Evolutionary conservation across 371 early-diverging fungal species (phyloP), one percentile per base, ranked within the genome.

Genomic region (Syncephalastrum sp.): DNA sequence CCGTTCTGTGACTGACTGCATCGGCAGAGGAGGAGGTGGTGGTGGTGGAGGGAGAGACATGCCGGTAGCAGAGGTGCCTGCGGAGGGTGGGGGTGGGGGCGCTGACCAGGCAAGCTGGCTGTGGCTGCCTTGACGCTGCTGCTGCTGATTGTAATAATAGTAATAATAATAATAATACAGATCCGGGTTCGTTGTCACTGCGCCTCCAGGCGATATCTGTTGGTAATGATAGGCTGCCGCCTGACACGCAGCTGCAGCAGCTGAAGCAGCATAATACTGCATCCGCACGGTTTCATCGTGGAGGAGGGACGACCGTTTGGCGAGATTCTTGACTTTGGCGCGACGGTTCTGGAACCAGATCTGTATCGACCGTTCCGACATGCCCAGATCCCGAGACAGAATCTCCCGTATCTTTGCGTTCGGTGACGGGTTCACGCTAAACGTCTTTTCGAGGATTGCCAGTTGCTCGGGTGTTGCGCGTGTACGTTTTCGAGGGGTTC

Each of bases 301-400:
- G 14, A 79, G 64, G 21, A 79, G 70, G 43, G 79, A 72, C 10
- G 81, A 71, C 19, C 79, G 59, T 59, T 82, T 82, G n/a, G 79
- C 80, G 53, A 79, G 79, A 51, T 79, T 88, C 74, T 94, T 96
- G 16, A 88, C 87, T 69, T 95, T 96, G 27, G 96, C 95, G 29
- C 99, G 86, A 60, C 94, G 86, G 84, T 98, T 99, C 72, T 99
- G 99, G 83, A 99, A 99, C 99, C 99, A 98, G 61, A 98, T 94
- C 71, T 98, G 96, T 56, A 99, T 94, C 10, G 76, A 72, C 60
- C 94, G 84, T 56, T 88, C 88, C 17, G 95, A 89, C 96, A 97
- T 96, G 54, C 89, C 84, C 23, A 98, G 84, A 66, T 93, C 85
- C 55, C 83, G 82, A 41, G 93, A 88, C 12, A 98, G 82, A 47